Evolutionary conservation across 345 rosid species (phyloP), one percentile per base, ranked within the genome.

Genomic region (Carallia pectinifolia): DNA sequence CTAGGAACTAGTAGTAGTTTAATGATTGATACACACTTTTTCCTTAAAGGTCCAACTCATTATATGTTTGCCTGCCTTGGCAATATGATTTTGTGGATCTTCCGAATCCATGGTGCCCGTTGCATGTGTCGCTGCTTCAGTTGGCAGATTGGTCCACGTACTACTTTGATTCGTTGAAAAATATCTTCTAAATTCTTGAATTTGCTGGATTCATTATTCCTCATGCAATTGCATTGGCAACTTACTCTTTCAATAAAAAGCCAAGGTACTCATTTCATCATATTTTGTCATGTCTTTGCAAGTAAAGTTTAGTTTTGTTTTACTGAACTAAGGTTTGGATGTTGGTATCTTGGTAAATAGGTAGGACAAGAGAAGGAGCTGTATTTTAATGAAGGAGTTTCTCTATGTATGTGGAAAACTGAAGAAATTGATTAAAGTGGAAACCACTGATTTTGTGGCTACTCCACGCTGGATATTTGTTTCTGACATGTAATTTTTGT

Each of bases 1-100:
- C 10, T 53, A 72, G 75, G 61, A 40, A 18, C 69, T 44, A 44
- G 58, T 40, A 59, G 29, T 39, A 65, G 53, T 16, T 13, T 4
- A 56, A 63, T 53, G 16, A 61, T 27, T 23, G 53, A 52, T 48
- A 33, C 15, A 23, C 16, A 13, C 48, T 2, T 40, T 40, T 40
- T 2, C 15, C 9, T 10, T 40, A 1, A 40, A 40, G 7, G 48
- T 40, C 13, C 3, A 1, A 10, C 48, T 8, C 48, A 9, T 40
- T 40, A 10, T 40, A 10, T 40, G 48, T 2, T 10, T 40, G 48
- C 13, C 48, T 40, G 15, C 13, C 48, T 9, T 2, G 48, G 13
- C 47, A 8, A 40, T 7, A 40, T 40, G 47, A 9, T 39, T 53
- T 2, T 27, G 16, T 74, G 64, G 31, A 52, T 38, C 15, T 17